These are phyloP conservation scores for Brettanomyces nanus DNA, from an alignment of 805 yeast genomes.

Conservation along the genomic window DNA sequence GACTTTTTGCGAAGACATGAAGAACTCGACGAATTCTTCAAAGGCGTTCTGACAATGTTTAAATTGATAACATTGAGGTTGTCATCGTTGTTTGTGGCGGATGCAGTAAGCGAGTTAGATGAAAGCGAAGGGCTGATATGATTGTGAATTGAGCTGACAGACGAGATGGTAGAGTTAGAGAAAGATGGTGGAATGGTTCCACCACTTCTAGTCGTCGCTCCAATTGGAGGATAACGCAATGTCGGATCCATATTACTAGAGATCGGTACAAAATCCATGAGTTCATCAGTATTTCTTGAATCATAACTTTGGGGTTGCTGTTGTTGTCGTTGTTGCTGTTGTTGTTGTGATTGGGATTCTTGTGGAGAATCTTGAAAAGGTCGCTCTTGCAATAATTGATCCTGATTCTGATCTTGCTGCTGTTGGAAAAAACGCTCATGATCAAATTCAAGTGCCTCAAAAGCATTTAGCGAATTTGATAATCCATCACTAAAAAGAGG, in stretches of 20 bases:
- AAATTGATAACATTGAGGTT: conserved; percentile 3
- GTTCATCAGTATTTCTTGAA: conserved; percentile 10
- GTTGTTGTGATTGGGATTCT: background rate
- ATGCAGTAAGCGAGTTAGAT: conserved; percentile 5
- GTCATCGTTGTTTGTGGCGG: background rate
- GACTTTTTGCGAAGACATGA: conserved; percentile 7
- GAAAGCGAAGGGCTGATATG: conserved; percentile 4
- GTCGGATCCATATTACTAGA: conserved; percentile 18
- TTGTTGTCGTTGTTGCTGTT: background rate
- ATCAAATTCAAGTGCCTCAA: background rate
- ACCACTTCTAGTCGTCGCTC: background rate
- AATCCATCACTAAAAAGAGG: conserved; percentile 13
- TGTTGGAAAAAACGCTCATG: conserved; percentile 3
- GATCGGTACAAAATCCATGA: conserved; percentile 23
- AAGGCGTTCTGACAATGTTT: conserved; percentile 11
- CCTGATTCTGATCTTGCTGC: conserved; percentile 3
- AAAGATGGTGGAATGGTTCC: conserved; percentile 22
- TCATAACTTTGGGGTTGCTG: background rate
- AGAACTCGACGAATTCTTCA: conserved; percentile 15
- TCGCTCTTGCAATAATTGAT: conserved; percentile 1
- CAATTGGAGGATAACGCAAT: conserved; percentile 19
- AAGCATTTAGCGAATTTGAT: background rate
- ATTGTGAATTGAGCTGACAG: conserved; percentile 16
- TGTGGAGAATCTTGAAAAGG: background rate
- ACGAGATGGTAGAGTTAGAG: conserved; percentile 27